Percentiles rank a stretch among this genome's conserved stretches.
Conservation (phyloP, 805 yeast species). For the Candida nanaspora region DNA sequence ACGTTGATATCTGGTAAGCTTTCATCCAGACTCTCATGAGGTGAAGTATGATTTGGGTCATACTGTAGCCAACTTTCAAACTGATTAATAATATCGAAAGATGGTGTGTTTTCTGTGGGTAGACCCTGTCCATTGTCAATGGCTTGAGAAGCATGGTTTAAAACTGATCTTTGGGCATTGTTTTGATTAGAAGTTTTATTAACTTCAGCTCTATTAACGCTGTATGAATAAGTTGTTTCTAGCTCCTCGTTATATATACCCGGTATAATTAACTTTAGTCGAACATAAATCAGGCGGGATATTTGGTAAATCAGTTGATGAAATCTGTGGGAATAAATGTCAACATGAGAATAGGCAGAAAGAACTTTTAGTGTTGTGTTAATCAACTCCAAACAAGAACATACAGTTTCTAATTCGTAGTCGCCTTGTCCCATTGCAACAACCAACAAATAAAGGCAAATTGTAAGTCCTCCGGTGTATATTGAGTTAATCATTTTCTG, state of each 20-base stretch:
- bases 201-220: not conserved
- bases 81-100: not conserved
- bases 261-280: not conserved
- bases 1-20: not conserved
- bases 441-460: constrained; percentile 26
- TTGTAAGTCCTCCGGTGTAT: constrained; percentile 30
- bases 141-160: not conserved
- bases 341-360: not conserved
- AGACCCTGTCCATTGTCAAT: too few species aligned
- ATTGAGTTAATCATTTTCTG: constrained; percentile 24
- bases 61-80: not conserved
- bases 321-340: not conserved
- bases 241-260: not conserved
- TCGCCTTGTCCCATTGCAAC: constrained; percentile 3
- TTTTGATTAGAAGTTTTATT: not conserved
- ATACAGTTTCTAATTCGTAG: not conserved
- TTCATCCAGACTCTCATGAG: not conserved
- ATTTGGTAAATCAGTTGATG: not conserved
- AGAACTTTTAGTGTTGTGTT: not conserved
- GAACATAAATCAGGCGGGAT: not conserved
- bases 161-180: not conserved
- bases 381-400: not conserved
- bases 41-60: not conserved
- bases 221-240: not conserved
- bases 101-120: not conserved